These are phyloP conservation scores for Barbatosphaeria neglecta DNA, from an alignment of 495 filamentous ascomycete species.

Conservation along the genomic window DNA sequence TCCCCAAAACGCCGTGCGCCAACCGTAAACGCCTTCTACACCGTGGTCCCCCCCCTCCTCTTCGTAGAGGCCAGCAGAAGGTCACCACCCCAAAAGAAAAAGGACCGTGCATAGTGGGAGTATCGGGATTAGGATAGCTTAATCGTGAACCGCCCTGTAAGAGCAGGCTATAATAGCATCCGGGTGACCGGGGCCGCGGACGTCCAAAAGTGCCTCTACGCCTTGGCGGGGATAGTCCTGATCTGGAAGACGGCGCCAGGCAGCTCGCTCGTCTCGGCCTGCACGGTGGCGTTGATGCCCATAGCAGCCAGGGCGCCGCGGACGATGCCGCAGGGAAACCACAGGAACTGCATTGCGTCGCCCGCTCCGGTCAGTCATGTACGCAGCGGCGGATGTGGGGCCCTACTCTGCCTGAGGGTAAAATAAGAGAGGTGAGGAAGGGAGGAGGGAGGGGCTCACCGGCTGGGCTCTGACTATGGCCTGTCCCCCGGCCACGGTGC, in stretches of 20 bases:
- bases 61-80: too few species aligned
- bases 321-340: conserved; percentile 88
- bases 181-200: not conserved
- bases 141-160: too few species aligned
- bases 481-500: conserved; percentile 57
- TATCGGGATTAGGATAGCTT: too few species aligned
- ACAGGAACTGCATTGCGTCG: conserved; percentile 70
- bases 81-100: too few species aligned
- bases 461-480: conserved; percentile 66
- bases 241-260: conserved; percentile 93
- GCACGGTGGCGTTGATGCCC: conserved; percentile 82
- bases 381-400: too few species aligned
- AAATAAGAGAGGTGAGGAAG: not conserved
- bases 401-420: not conserved
- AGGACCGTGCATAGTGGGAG: too few species aligned
- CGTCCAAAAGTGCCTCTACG: conserved; percentile 6
- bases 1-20: too few species aligned
- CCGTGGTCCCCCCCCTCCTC: too few species aligned
- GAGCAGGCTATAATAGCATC: not conserved
- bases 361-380: too few species aligned
- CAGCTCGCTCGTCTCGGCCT: conserved; percentile 75
- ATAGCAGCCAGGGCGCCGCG: conserved; percentile 78
- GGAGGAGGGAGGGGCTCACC: conserved; percentile 37
- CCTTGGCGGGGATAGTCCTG: conserved; percentile 60
- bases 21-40: too few species aligned